Conservation (phyloP, 2,329 filamentous ascomycete species). For the Hypoxylon sp. region DNA sequence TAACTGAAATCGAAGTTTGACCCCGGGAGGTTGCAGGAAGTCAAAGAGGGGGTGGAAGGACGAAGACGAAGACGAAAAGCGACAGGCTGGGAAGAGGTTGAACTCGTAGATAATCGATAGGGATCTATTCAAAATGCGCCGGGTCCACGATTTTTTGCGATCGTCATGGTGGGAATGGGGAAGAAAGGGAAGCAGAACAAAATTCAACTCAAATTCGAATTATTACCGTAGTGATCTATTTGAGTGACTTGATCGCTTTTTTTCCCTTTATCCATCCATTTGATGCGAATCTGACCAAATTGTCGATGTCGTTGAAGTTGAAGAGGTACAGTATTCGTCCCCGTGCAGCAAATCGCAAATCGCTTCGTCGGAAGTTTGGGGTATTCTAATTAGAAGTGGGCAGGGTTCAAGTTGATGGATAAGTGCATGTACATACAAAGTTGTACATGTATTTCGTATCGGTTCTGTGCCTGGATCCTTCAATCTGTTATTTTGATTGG, state of each 20-base stretch:
- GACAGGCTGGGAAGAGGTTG: conserved; percentile 7
- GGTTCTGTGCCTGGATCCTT: conserved; percentile 11
- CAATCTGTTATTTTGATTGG: conserved; percentile 21
- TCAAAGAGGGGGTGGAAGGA: conserved; percentile 1
- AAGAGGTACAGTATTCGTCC: conserved; percentile 1
- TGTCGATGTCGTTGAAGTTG: conserved; percentile 5
- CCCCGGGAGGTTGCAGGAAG: conserved; percentile 8
- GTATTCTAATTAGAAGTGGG: conserved; percentile 11
- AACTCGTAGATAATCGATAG: conserved; percentile 12
- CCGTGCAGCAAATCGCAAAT: conserved; percentile 7
- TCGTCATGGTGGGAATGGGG: background rate
- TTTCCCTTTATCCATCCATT: background rate
- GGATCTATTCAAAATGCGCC: background rate
- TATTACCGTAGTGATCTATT: too few species aligned
- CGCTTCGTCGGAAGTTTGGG: conserved; percentile 13
- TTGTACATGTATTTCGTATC: background rate
- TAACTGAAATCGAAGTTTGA: conserved; percentile 12
- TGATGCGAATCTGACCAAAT: too few species aligned
- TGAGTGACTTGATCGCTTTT: too few species aligned
- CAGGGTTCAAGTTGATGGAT: too few species aligned
- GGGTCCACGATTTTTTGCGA: background rate
- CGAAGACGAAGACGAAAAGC: conserved; percentile 2
- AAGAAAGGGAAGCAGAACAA: background rate
- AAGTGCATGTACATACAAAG: too few species aligned
- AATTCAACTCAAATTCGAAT: too few species aligned